Percentiles rank a stretch among this genome's conserved stretches.
phyloP scores from a whole-genome alignment of 306 rosid species.

The Canavalia gladiata region DNA sequence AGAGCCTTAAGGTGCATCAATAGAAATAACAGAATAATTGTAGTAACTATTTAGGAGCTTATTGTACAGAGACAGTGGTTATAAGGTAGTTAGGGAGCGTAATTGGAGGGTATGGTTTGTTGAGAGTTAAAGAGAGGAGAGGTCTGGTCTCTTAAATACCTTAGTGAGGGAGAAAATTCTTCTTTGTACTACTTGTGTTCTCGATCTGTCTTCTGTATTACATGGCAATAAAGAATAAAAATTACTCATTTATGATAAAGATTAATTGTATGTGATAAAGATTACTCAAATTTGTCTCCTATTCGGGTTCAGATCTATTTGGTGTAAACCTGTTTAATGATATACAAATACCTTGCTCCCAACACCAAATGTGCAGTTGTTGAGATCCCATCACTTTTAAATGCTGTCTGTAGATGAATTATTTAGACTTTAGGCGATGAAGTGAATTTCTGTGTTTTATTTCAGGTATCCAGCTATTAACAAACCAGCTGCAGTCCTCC shows the following conservation, averaged over 20 bases:
- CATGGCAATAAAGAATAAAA: neutral
- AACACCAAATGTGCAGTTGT: neutral
- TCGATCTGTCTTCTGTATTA: neutral
- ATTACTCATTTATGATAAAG: neutral
- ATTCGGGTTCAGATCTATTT: neutral
- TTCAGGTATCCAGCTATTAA: conserved; percentile 50
- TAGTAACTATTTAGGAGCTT: neutral
- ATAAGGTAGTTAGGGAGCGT: neutral
- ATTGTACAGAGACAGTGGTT: neutral
- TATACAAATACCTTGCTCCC: neutral
- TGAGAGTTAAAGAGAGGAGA: neutral
- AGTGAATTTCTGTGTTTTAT: neutral
- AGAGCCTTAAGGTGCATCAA: neutral
- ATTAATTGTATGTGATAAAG: neutral
- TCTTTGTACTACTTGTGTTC: neutral
- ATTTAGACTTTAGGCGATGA: neutral
- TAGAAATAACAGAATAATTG: neutral
- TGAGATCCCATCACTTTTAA: conserved; percentile 6
- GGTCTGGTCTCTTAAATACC: neutral
- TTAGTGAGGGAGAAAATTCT: neutral
- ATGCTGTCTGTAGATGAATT: neutral
- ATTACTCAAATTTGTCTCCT: neutral
- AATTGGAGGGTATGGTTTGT: neutral
- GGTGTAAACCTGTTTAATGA: neutral
- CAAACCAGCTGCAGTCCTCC: conserved; percentile 53